Conservation (phyloP, 2,329 filamentous ascomycete genomes). For the Neonectria hederae region DNA sequence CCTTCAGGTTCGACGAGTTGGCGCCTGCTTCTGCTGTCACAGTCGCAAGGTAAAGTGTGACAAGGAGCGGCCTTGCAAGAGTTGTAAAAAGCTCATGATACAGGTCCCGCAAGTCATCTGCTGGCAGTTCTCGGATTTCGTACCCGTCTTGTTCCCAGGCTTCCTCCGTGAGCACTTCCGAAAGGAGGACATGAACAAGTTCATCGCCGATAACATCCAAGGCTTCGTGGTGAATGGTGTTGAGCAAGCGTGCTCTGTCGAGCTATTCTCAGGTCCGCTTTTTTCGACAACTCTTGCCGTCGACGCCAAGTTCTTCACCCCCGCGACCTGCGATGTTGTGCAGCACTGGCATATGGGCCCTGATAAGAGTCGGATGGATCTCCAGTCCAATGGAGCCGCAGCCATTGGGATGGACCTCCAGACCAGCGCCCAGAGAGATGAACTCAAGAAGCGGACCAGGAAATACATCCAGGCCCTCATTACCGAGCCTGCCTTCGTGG, state of each 20-base stretch:
- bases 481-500: conserved; percentile 58
- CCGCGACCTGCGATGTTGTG: conserved; percentile 57
- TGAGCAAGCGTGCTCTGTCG: conserved; percentile 54
- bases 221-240: conserved; percentile 54
- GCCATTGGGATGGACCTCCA: conserved; percentile 62
- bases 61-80: conserved; percentile 64
- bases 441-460: conserved; percentile 56
- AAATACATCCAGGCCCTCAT: conserved; percentile 61
- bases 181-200: conserved; percentile 59
- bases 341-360: conserved; percentile 61
- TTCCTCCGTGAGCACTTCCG: conserved; percentile 62
- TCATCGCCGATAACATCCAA: conserved; percentile 60
- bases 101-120: conserved; percentile 64
- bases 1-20: conserved; percentile 61
- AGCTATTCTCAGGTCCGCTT: conserved; percentile 57
- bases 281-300: conserved; percentile 59
- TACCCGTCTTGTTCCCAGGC: conserved; percentile 60
- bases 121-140: conserved; percentile 68
- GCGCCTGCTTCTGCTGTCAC: conserved; percentile 69
- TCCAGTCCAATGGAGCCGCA: conserved; percentile 55
- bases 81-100: conserved; percentile 62
- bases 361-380: conserved; percentile 49
- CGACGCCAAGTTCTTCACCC: conserved; percentile 62
- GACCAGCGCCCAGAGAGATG: conserved; percentile 53
- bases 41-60: conserved; percentile 68